phyloP scores from a whole-genome alignment of 2,329 filamentous ascomycete species.

The Xylogone sp. region DNA sequence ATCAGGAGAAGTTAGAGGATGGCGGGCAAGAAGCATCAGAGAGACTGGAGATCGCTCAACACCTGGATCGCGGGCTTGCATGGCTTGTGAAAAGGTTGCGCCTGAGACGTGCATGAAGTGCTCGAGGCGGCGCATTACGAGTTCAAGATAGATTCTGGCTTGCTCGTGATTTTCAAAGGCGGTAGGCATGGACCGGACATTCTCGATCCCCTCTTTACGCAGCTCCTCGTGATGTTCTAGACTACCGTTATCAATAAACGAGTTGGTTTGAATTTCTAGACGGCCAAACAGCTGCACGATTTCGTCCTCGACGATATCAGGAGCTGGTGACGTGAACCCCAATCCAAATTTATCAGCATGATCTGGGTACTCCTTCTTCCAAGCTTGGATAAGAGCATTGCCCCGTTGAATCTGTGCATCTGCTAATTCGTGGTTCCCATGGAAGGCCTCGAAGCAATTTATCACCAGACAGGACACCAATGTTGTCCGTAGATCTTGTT shows the following conservation, averaged over 20 bases:
- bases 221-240: conserved; percentile 10
- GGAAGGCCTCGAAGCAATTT: conserved; percentile 21
- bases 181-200: conserved; percentile 14
- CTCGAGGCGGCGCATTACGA: conserved; percentile 16
- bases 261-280: conserved; percentile 59
- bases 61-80: neutral
- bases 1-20: neutral
- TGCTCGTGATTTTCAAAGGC: conserved; percentile 11
- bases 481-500: conserved; percentile 7
- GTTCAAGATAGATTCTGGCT: conserved; percentile 16
- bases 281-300: conserved; percentile 58
- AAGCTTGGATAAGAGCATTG: conserved; percentile 24
- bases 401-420: conserved; percentile 14
- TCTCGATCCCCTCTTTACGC: conserved; percentile 13
- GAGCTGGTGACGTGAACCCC: conserved; percentile 18
- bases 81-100: conserved; percentile 3
- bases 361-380: conserved; percentile 18
- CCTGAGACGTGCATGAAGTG: conserved; percentile 11
- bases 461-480: conserved; percentile 19
- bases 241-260: conserved; percentile 30
- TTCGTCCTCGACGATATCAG: conserved; percentile 43
- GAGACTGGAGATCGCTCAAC: neutral
- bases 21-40: neutral
- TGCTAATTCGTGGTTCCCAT: conserved; percentile 18
- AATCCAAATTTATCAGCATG: conserved; percentile 8